Percentiles rank a stretch among this genome's conserved stretches.
These are phyloP conservation scores for Citrullus amarus DNA, from an alignment of 306 rosid species.

Conservation along the genomic window DNA sequence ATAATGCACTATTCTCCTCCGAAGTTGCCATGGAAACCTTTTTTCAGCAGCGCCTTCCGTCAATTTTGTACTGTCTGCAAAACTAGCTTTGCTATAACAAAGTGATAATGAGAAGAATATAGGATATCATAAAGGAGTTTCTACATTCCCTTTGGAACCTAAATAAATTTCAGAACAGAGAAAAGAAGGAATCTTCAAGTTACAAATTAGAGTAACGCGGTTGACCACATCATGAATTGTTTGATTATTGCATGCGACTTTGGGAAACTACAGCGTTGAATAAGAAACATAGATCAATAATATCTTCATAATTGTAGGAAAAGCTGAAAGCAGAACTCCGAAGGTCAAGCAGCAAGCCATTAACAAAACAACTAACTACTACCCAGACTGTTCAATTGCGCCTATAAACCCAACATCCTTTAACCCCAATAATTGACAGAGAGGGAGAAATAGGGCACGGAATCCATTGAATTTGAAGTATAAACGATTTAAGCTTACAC, in stretches of 20 bases:
- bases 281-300: background rate
- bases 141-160: background rate
- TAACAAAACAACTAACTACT: background rate
- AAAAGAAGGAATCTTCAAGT: background rate
- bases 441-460: background rate
- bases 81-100: background rate
- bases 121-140: background rate
- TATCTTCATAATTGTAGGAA: background rate
- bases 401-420: background rate
- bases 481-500: background rate
- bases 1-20: conserved; percentile 78
- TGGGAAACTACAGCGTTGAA: background rate
- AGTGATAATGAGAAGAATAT: background rate
- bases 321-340: background rate
- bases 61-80: conserved; percentile 20
- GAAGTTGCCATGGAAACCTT: conserved; percentile 63
- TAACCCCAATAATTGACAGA: background rate
- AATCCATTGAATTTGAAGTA: background rate
- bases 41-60: conserved; percentile 19
- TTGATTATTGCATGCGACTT: background rate
- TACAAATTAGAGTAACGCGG: background rate
- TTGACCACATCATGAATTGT: background rate
- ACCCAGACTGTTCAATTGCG: background rate
- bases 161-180: background rate
- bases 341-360: background rate